Evolutionary conservation across 73 alveolate genomes (phyloP).

Genomic region (Paramecium primaurelia): DNA sequence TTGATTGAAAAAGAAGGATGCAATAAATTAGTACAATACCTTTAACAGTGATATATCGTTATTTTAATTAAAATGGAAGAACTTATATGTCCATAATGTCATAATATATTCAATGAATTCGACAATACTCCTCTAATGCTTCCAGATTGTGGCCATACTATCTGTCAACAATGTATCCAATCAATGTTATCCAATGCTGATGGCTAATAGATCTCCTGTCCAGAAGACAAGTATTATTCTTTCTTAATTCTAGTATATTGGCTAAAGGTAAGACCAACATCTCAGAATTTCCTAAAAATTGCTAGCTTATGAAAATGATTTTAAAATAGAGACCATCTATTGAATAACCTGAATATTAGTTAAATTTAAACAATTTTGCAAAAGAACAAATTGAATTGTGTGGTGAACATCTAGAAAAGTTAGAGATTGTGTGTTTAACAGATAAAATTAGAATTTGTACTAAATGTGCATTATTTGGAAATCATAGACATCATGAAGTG

Average conservation of each 20-base stretch:
- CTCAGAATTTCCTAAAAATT: background rate
- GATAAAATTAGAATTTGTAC: conserved; percentile 87
- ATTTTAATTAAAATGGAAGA: conserved; percentile 16
- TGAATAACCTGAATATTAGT: background rate
- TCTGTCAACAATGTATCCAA: conserved; percentile 7
- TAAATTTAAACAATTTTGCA: background rate
- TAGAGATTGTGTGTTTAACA: conserved; percentile 87
- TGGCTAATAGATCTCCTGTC: conserved; percentile 4
- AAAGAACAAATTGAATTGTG: conserved; percentile 19
- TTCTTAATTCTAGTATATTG: background rate
- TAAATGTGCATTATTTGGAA: conserved; percentile 90
- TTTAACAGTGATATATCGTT: background rate
- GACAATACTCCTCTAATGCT: conserved; percentile 33
- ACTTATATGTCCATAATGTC: conserved; percentile 36
- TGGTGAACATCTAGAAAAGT: conserved; percentile 63
- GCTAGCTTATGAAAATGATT: background rate
- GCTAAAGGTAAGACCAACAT: background rate
- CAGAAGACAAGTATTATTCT: background rate
- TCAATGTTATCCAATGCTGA: background rate
- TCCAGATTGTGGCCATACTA: conserved; percentile 47
- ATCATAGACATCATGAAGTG: conserved; percentile 88
- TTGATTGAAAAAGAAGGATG: background rate
- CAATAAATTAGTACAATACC: background rate
- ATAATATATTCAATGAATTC: background rate
- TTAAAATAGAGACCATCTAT: background rate